Conservation (phyloP, 2,329 filamentous ascomycete genomes). For the Pseudogymnoascus sp. region DNA sequence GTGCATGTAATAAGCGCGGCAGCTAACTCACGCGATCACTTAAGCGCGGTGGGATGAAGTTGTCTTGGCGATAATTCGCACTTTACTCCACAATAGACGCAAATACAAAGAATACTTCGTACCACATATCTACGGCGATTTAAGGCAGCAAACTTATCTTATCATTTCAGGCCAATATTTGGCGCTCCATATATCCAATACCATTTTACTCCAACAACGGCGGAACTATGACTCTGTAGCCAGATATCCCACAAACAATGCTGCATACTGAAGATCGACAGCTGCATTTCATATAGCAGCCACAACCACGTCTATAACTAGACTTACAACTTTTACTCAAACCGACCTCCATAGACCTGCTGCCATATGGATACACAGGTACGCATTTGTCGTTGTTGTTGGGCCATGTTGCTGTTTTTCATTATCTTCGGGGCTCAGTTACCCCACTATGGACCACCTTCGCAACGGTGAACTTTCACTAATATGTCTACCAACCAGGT, state of each 20-base stretch:
- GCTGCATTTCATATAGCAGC: constrained; percentile 6
- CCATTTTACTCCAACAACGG: not conserved
- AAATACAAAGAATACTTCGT: not conserved
- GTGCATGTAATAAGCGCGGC: constrained; percentile 4
- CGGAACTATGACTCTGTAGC: constrained; percentile 7
- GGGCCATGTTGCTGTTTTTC: not conserved
- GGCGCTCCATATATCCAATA: not conserved
- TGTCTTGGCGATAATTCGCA: constrained; percentile 11
- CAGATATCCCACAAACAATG: constrained; percentile 9
- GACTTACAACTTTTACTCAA: constrained; percentile 7
- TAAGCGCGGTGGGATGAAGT: constrained; percentile 9
- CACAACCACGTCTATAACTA: not conserved
- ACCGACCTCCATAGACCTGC: not conserved
- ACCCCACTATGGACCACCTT: not conserved
- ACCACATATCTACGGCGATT: not conserved
- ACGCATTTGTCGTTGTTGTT: not conserved
- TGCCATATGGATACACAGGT: constrained; percentile 11
- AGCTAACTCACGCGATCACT: constrained; percentile 9
- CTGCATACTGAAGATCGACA: constrained; percentile 8
- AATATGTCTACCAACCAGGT: constrained; percentile 50
- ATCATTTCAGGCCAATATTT: not conserved
- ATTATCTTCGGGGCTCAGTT: not conserved
- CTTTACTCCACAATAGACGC: constrained; percentile 9
- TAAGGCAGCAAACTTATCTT: not conserved
- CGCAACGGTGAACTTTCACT: not conserved